Conservation (phyloP, 371 early-diverging fungal genomes). For the Rhizopus delemar region DNA sequence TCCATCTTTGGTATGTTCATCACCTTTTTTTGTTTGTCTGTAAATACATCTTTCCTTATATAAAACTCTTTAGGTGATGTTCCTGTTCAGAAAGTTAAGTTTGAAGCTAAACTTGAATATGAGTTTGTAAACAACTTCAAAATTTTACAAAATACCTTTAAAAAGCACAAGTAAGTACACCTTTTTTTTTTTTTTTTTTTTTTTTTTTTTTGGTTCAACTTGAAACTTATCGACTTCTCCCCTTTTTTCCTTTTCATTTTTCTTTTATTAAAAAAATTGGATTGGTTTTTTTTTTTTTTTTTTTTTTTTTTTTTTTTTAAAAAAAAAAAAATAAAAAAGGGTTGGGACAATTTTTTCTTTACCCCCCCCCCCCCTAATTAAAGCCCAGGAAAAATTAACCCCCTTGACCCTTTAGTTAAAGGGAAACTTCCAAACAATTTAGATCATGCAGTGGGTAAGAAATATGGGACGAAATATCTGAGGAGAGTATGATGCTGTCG, state of each 20-base stretch:
- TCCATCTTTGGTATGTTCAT: constrained; percentile 76
- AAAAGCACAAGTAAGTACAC: constrained; percentile 68
- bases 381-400: constrained; percentile 56
- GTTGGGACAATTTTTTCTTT: no score
- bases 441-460: constrained; percentile 91
- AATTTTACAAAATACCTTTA: constrained; percentile 81
- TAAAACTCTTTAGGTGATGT: constrained; percentile 57
- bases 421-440: constrained; percentile 95
- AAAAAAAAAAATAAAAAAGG: background rate
- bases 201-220: no score
- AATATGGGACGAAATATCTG: constrained; percentile 82
- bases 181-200: no score
- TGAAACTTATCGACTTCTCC: no score
- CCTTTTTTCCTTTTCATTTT: no score
- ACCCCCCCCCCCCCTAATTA: no score
- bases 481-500: constrained; percentile 77
- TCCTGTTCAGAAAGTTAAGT: constrained; percentile 83
- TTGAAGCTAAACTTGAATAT: constrained; percentile 89
- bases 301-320: background rate
- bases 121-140: constrained; percentile 92
- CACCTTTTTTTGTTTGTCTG: background rate
- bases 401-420: constrained; percentile 82
- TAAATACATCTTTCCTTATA: no score
- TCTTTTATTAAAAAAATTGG: no score
- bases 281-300: no score